phyloP scores from a whole-genome alignment of 352 stramenopile species.

The Phytophthora cactorum region DNA sequence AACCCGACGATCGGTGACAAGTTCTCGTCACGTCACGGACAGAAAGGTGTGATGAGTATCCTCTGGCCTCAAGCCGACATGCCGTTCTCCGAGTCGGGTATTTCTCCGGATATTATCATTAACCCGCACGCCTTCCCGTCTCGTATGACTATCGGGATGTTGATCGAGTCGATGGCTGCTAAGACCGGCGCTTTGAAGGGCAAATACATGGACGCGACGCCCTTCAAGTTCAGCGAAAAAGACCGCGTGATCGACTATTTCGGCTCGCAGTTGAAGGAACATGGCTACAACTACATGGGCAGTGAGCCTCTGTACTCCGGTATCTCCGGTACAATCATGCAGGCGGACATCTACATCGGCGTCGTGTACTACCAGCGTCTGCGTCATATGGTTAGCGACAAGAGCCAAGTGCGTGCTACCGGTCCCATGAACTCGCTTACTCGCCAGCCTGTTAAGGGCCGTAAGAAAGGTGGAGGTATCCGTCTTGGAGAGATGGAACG shows the following conservation, averaged over 20 bases:
- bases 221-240: constrained; percentile 99
- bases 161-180: constrained; percentile 99
- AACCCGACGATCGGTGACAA: constrained; percentile 99
- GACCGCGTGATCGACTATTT: constrained; percentile 99
- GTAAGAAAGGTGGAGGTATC: constrained; percentile 99
- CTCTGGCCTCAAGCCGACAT: constrained; percentile 99
- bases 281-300: constrained; percentile 99
- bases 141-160: constrained; percentile 97
- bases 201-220: constrained; percentile 97
- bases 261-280: constrained; percentile 96
- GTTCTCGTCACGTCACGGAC: constrained; percentile 98
- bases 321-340: constrained; percentile 98
- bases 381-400: constrained; percentile 99
- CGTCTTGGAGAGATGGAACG: constrained; percentile 99
- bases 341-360: constrained; percentile 99
- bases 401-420: constrained; percentile 98
- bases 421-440: constrained; percentile 99
- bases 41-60: constrained; percentile 99
- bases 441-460: constrained; percentile 99
- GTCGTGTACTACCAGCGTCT: constrained; percentile 99
- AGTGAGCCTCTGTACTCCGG: constrained; percentile 99
- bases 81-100: constrained; percentile 99
- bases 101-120: constrained; percentile 99
- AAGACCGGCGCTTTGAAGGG: constrained; percentile 99
- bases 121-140: constrained; percentile 99